Evolutionary conservation across 2,329 filamentous ascomycete genomes (phyloP), one percentile per base, ranked within the genome.

Genomic region (Neofusicoccum laricinum): DNA sequence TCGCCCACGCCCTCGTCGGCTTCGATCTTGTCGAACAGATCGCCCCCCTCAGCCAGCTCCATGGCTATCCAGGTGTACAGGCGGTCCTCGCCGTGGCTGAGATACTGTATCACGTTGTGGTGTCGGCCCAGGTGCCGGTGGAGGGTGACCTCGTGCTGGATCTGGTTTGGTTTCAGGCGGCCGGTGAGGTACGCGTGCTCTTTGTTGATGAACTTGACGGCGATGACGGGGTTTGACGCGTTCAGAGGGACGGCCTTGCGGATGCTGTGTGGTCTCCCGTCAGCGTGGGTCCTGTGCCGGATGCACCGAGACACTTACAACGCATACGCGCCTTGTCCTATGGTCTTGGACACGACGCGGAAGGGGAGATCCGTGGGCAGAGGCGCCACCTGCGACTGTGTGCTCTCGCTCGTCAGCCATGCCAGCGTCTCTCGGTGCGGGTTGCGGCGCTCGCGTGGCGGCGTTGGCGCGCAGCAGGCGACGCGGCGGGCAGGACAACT

Each of bases 1-100:
- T 96, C 88, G 6, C 90, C 87, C n/a, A 98, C 92, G 53, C 95
- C 95, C 49, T 94, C 91, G 76, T 99, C 95, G 17, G 95, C 93
- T 79, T 99, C 96, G 71, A 99, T 98, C 82, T 99, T 99, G 86
- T 99, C 95, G 77, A 99, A 99, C 7, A 99, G 84, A 75, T 99
- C 95, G 11, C 95, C 95, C 46, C 95, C 95, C 71, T 96, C 92
- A 50, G 95, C 95, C 69, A 92, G 90, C 78, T 99, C 95, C 93
- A 99, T 97, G 43, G 93, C 94, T 70, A 99, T 97, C 95, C 95
- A 99, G 70, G 91, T 87, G 94, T 95, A 99, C 17, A 89, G 80
- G 0, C 83, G 73, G 75, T 99, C 93, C 76, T 97, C 92, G 63
- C 93, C 94, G 1, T 89, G 90, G 46, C 90, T 89, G 71, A 96